Conservation (phyloP, 306 rosid genomes). For the Glycine tomentella region DNA sequence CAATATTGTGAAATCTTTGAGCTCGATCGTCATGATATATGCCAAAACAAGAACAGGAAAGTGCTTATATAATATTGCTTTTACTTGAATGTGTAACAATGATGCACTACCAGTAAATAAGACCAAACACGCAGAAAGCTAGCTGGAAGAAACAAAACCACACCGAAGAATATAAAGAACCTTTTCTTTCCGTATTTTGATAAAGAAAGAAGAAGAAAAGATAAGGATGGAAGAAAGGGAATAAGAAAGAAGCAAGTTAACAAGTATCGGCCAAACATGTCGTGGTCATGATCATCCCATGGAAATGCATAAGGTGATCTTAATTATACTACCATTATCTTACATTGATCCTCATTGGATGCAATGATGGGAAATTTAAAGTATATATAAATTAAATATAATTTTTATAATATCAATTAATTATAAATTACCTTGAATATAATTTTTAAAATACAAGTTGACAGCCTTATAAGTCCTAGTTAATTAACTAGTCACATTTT, state of each 20-base stretch:
- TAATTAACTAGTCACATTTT: too few relatives aligned
- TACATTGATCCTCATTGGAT: background rate
- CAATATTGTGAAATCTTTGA: constrained; percentile 33
- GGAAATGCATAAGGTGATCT: background rate
- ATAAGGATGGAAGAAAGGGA: background rate
- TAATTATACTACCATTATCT: constrained; percentile 1
- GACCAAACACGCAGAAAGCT: constrained; percentile 38
- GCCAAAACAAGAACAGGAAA: constrained; percentile 2
- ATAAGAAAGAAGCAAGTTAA: background rate
- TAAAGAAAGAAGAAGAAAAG: background rate
- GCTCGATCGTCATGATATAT: background rate
- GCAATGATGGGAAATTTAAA: background rate
- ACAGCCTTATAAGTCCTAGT: too few relatives aligned
- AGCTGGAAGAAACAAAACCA: constrained; percentile 1
- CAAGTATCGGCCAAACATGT: background rate
- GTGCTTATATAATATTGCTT: constrained; percentile 27
- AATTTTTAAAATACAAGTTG: too few relatives aligned
- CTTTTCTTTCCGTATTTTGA: constrained; percentile 10
- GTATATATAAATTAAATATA: background rate
- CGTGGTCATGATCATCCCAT: background rate
- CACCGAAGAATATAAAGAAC: constrained; percentile 16
- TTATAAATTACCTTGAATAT: too few relatives aligned
- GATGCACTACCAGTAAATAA: constrained; percentile 44
- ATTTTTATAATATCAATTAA: background rate
- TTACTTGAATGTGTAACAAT: constrained; percentile 53